Conservation (phyloP, 2,329 filamentous ascomycete species). For the Calcarisporium arbuscula region DNA sequence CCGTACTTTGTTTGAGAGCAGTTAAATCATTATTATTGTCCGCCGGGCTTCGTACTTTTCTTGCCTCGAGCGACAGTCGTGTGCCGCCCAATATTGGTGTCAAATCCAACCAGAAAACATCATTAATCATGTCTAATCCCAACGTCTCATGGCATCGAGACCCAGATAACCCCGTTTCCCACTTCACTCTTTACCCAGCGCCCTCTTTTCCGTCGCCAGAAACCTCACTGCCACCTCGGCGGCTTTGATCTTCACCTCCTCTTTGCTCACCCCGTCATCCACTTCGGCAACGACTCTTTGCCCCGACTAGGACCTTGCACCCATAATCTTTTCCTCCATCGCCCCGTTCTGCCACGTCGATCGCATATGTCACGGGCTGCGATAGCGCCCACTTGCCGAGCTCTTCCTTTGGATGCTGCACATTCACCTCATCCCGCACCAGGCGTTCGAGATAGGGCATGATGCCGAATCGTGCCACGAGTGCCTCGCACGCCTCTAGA, state of each 20-base stretch:
- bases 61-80: too few species aligned
- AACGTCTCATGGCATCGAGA: background rate
- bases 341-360: conserved; percentile 18
- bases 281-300: conserved; percentile 38
- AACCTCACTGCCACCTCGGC: conserved; percentile 43
- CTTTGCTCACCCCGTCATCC: conserved; percentile 35
- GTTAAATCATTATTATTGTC: too few species aligned
- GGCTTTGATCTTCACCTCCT: conserved; percentile 50
- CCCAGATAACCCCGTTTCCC: background rate
- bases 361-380: conserved; percentile 48
- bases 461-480: conserved; percentile 62
- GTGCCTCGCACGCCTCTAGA: conserved; percentile 48
- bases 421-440: conserved; percentile 51
- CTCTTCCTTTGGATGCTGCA: conserved; percentile 60
- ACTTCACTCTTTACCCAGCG: background rate
- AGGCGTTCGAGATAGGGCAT: conserved; percentile 56
- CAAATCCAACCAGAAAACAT: too few species aligned
- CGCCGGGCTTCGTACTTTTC: too few species aligned
- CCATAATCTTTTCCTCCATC: conserved; percentile 21
- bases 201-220: conserved; percentile 18
- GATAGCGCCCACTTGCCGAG: conserved; percentile 52
- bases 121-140: too few species aligned
- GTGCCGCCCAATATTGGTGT: too few species aligned
- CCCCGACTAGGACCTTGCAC: conserved; percentile 46
- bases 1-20: too few species aligned